phyloP scores from a whole-genome alignment of 257 asterid species.

The Gynochthodes officinalis region DNA sequence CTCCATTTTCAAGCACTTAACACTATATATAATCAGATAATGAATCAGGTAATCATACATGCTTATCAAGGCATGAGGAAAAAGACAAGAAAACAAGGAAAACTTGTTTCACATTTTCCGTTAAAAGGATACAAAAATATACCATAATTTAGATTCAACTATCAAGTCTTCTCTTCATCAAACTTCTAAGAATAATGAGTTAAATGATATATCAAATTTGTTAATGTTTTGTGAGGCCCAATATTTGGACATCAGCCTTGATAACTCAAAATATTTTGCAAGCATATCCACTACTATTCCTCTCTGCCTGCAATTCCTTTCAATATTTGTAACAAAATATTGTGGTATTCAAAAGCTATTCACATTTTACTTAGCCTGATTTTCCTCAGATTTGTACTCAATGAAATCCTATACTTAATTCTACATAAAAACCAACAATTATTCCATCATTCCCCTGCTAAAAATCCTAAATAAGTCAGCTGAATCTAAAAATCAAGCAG shows the following conservation, averaged over 20 bases:
- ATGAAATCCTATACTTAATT: background rate
- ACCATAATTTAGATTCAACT: background rate
- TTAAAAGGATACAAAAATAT: background rate
- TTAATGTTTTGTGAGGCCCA: background rate
- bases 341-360: background rate
- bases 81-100: background rate
- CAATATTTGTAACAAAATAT: no score
- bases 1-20: background rate
- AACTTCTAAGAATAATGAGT: background rate
- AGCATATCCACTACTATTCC: no score
- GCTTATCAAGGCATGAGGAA: background rate
- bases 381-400: background rate
- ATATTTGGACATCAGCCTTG: background rate
- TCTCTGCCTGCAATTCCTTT: no score
- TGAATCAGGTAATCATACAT: no score
- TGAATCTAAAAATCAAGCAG: background rate
- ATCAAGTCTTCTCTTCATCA: background rate
- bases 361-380: background rate
- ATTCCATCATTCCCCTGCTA: background rate
- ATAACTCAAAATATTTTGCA: background rate
- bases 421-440: background rate
- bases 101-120: background rate
- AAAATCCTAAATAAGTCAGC: background rate
- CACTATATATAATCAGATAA: background rate
- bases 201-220: background rate